phyloP scores from a whole-genome alignment of 345 rosid species.

The Nephelium lappaceum region DNA sequence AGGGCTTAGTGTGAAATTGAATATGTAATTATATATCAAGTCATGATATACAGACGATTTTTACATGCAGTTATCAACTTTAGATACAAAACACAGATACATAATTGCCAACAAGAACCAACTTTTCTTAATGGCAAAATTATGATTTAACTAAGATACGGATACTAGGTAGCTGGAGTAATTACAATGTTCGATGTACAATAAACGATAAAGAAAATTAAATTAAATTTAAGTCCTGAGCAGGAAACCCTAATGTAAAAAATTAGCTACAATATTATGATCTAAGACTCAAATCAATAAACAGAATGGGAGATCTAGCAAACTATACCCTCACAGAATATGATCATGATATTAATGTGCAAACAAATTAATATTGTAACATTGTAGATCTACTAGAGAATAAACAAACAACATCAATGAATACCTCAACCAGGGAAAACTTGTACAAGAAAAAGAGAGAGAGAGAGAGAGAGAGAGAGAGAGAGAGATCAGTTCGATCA shows the following conservation, averaged over 20 bases:
- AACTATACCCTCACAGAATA: background rate
- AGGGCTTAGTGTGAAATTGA: background rate
- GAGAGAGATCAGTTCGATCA: background rate
- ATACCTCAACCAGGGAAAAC: too few species aligned
- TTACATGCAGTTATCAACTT: background rate
- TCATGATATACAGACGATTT: background rate
- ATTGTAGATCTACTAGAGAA: background rate
- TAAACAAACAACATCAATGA: too few species aligned
- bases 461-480: too few species aligned
- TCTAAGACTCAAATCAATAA: background rate
- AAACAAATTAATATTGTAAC: background rate
- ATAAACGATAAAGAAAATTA: background rate
- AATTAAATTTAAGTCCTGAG: too few species aligned
- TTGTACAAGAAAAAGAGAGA: too few species aligned
- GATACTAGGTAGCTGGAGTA: too few species aligned
- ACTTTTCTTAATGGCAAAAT: too few species aligned
- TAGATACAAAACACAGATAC: background rate
- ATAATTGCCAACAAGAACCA: background rate
- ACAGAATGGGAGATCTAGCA: background rate
- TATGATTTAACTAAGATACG: too few species aligned
- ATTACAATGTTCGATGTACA: background rate
- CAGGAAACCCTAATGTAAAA: background rate
- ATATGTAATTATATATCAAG: background rate
- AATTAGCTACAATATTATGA: background rate
- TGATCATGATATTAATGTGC: background rate